Base-by-base conservation (phyloP, 1,284 basidiomycete species). In the Boletus chippewaensis region DNA sequence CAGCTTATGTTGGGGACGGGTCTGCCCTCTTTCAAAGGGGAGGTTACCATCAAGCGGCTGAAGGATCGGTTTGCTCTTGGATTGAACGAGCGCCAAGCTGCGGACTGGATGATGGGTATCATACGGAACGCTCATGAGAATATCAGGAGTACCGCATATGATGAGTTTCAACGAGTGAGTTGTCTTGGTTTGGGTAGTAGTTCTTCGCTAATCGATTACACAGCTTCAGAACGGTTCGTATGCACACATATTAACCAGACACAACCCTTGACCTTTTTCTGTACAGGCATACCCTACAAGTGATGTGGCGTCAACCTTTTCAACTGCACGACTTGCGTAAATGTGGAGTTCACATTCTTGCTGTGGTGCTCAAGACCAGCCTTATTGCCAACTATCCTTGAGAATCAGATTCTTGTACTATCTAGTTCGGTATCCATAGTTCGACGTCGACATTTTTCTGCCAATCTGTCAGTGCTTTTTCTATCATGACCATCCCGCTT, bases 61-160 rank as follows among this genome's bases (percentile, higher is more conserved):
- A 78, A 82, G 50, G 92, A 95, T 52, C 79, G 96, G 28, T 99
- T 98, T 71, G 86, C 81, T 50, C 78, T 90, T 15, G 80, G 86
- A 18, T 68, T 96, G 50, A 86, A 80, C 52, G 95, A 99, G 65
- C 79, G 91, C 42, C 87, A 93, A 58, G 96, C 95, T 6, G 95
- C 95, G 1, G 87, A 94, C 26, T 95, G 81, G 70, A 96, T 98
- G 87, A 79, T 91, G 76, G 76, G 82, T 22, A 77, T 93, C 34
- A 86, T 98, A 53, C 80, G 81, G 58, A 95, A 99, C 64, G 96
- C 96, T 3, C 88, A 94, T 61, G 93, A 97, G 71, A 99, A 99
- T 66, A 79, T 91, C 52, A 77, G 95, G 59, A 94, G 87, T 59
- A 90, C 87, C 26, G 84, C 89, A 0, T 98, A 98, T 65, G 95